Base-by-base conservation (phyloP, 345 rosid species). In the Nephelium lappaceum region DNA sequence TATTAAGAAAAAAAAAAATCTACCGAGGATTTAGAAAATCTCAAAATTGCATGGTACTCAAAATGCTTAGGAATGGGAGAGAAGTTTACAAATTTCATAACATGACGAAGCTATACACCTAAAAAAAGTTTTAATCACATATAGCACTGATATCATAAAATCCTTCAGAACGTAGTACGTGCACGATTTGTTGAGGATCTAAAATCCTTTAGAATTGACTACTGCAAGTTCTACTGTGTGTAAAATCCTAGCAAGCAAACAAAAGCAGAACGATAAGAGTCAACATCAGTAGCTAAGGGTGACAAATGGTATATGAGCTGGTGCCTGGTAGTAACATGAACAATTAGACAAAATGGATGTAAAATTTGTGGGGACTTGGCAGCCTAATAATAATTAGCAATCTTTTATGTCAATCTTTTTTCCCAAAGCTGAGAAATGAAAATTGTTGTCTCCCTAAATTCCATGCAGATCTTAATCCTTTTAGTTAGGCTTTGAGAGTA, bases 331-430 rank as follows among this genome's bases (percentile, higher is more conserved):
- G 10, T 41, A 41, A 25, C 43, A 67, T 27, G 51, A 27, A 55
- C 81, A 55, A 66, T 53, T 72, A 53, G 75, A 63, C 81, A 65
- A 73, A 55, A 65, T 51, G 65, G 24, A 5, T 67, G 53, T 53
- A 23, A 16, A 11, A 39, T 47, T 67, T 38, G 39, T 57, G 38
- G 57, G 41, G 55, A 51, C 38, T 38, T 21, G 72, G 66, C 66
- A 76, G 19, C 69, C 71, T 47, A 6, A 12, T 3, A 31, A 66
- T 36, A 1, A 66, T 14, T 71, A 71, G 42, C 61, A 45, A 42
- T 47, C 51, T 51, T 53, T 71, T 41, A 31, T 53, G 7, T 53
- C 16, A 71, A 55, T 18, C 25, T 6, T 47, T 4, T 60, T 11
- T 43, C 55, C 7, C 31, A 69, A 11, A 55, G 16, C 15, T 41